These are phyloP conservation scores for Scutellaria minor DNA, from an alignment of 257 asterid species.

Conservation along the genomic window DNA sequence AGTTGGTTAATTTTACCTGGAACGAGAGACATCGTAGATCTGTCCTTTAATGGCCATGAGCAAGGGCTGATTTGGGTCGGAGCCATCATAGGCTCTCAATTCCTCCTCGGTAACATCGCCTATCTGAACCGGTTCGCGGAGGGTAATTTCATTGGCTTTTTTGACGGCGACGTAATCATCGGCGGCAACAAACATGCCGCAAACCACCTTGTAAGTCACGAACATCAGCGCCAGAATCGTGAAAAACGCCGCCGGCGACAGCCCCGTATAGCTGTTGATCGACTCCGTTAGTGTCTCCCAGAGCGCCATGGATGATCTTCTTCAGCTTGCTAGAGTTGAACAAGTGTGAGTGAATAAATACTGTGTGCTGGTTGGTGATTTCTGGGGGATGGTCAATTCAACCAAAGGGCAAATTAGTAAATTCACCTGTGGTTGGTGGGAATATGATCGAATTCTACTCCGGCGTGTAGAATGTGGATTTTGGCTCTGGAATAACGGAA, in stretches of 20 bases:
- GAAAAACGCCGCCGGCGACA: constrained; percentile 83
- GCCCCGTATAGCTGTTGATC: constrained; percentile 66
- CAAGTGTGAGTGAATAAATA: too few relatives aligned
- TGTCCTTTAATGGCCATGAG: constrained; percentile 92
- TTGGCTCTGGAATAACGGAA: too few relatives aligned
- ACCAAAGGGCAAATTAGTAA: not conserved
- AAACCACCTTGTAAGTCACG: constrained; percentile 70
- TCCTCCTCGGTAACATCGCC: constrained; percentile 82
- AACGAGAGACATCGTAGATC: constrained; percentile 91
- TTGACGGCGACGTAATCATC: constrained; percentile 69
- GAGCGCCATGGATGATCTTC: constrained; percentile 41
- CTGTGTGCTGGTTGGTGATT: too few relatives aligned
- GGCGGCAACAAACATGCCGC: constrained; percentile 75
- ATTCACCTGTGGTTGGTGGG: constrained; percentile 18
- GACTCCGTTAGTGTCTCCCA: constrained; percentile 57
- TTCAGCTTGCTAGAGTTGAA: not conserved
- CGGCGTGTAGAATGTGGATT: too few relatives aligned
- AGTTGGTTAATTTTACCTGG: constrained; percentile 54
- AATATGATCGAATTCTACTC: not conserved
- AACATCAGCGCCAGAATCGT: constrained; percentile 66
- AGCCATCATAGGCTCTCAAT: constrained; percentile 73
- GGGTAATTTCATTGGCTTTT: constrained; percentile 50
- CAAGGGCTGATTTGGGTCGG: constrained; percentile 76
- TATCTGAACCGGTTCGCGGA: constrained; percentile 75
- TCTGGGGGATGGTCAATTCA: not conserved